Conservation (phyloP, 805 yeast species). For the Hanseniaspora pseudoguilliermondii region DNA sequence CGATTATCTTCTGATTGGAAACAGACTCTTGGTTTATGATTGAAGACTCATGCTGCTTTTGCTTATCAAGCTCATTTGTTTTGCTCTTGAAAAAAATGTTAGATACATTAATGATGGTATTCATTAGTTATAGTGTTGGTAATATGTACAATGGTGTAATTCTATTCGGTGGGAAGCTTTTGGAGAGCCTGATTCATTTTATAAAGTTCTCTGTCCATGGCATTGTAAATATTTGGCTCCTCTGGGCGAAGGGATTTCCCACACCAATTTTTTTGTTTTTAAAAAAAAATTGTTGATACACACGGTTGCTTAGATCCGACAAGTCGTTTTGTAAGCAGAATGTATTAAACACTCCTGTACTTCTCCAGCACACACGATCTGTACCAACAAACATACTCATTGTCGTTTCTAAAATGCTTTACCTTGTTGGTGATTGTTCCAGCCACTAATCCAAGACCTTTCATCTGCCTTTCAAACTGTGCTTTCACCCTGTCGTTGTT, state of each 20-base stretch:
- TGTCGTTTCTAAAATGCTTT: background rate
- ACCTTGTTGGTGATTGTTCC: background rate
- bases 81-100: background rate
- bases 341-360: background rate
- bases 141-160: too few species aligned
- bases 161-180: too few species aligned
- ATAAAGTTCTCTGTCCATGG: too few species aligned
- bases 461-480: background rate
- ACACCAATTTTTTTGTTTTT: too few species aligned
- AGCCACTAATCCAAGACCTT: background rate
- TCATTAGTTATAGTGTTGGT: background rate
- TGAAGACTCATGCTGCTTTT: background rate
- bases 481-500: background rate
- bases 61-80: background rate
- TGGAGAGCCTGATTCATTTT: too few species aligned
- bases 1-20: background rate
- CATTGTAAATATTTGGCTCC: too few species aligned
- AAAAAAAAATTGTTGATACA: too few species aligned
- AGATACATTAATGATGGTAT: slow-evolving; percentile 11
- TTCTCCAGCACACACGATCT: slow-evolving; percentile 3
- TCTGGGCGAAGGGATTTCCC: too few species aligned
- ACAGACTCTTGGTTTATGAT: background rate
- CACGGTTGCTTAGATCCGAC: too few species aligned
- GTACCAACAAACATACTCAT: slow-evolving; percentile 7
- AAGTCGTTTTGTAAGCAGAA: too few species aligned